phyloP scores from a whole-genome alignment of 1,284 basidiomycete species.

The Boletus hoseneyae region DNA sequence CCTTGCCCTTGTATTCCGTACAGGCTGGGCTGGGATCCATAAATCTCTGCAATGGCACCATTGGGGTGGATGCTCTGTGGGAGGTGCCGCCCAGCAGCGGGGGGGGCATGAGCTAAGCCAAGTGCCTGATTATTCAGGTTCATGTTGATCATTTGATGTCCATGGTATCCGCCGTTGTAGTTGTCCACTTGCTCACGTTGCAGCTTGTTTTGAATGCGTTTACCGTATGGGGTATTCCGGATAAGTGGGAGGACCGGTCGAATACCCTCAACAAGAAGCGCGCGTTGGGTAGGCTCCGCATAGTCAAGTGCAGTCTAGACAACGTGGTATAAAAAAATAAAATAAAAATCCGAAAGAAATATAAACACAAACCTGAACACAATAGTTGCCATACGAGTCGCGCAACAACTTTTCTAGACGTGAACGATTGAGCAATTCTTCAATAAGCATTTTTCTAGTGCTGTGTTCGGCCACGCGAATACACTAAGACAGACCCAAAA shows the following conservation, averaged over 20 bases:
- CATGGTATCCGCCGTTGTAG: slow-evolving; percentile 53
- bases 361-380: slow-evolving; percentile 64
- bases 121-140: slow-evolving; percentile 48
- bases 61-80: slow-evolving; percentile 50
- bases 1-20: slow-evolving; percentile 56
- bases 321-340: slow-evolving; percentile 2
- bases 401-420: slow-evolving; percentile 94
- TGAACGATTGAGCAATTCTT: slow-evolving; percentile 92
- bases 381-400: slow-evolving; percentile 94
- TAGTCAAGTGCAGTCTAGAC: slow-evolving; percentile 92
- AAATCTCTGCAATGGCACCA: slow-evolving; percentile 64
- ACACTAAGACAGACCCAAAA: slow-evolving; percentile 55
- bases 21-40: slow-evolving; percentile 57
- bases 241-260: slow-evolving; percentile 95
- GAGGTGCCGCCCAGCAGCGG: slow-evolving; percentile 50
- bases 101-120: slow-evolving; percentile 37
- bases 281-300: slow-evolving; percentile 86
- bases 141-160: slow-evolving; percentile 61
- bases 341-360: background rate
- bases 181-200: slow-evolving; percentile 87
- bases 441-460: slow-evolving; percentile 93
- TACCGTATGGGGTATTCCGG: slow-evolving; percentile 96
- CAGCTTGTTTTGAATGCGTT: slow-evolving; percentile 96
- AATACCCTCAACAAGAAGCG: slow-evolving; percentile 87
- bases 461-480: slow-evolving; percentile 95